Conservation (phyloP, 2,329 filamentous ascomycete genomes). For the Aspergillus tubingensis region DNA sequence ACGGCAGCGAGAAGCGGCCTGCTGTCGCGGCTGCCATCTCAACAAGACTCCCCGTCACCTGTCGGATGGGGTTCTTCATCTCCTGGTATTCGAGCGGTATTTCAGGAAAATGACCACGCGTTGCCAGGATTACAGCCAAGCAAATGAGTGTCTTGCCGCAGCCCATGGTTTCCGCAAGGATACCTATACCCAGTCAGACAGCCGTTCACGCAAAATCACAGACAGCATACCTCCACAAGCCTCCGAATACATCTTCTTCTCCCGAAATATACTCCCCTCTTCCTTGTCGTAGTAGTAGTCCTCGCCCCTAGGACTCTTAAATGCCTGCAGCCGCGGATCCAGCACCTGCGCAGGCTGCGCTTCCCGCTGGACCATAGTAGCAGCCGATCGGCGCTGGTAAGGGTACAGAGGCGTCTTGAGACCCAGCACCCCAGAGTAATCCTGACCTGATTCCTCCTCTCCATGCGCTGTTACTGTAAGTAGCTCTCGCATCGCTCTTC, state of each 20-base stretch:
- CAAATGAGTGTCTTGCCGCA: conserved; percentile 87
- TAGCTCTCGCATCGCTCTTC: conserved; percentile 40
- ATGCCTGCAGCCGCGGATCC: conserved; percentile 70
- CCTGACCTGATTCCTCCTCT: conserved; percentile 10
- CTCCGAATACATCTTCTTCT: conserved; percentile 73
- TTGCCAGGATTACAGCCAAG: conserved; percentile 74
- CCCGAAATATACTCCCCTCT: conserved; percentile 61
- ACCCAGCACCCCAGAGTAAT: conserved; percentile 32
- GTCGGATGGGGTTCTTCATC: conserved; percentile 44
- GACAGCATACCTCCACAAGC: conserved; percentile 65
- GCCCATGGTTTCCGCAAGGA: conserved; percentile 54
- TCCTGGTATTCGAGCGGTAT: conserved; percentile 64
- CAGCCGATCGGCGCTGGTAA: conserved; percentile 79
- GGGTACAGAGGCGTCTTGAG: conserved; percentile 66
- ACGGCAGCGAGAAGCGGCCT: conserved; percentile 69
- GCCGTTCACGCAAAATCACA: neutral
- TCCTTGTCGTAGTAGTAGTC: conserved; percentile 71
- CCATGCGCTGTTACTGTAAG: conserved; percentile 24
- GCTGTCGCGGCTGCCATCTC: conserved; percentile 75
- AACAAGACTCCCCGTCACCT: conserved; percentile 62
- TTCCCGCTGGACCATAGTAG: conserved; percentile 83
- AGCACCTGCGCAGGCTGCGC: conserved; percentile 62
- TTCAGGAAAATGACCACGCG: conserved; percentile 66
- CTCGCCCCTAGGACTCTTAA: conserved; percentile 61
- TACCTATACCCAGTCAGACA: conserved; percentile 29